Base-by-base conservation (phyloP, 768 basidiomycete genomes). In the Kwoniella bestiolae region DNA sequence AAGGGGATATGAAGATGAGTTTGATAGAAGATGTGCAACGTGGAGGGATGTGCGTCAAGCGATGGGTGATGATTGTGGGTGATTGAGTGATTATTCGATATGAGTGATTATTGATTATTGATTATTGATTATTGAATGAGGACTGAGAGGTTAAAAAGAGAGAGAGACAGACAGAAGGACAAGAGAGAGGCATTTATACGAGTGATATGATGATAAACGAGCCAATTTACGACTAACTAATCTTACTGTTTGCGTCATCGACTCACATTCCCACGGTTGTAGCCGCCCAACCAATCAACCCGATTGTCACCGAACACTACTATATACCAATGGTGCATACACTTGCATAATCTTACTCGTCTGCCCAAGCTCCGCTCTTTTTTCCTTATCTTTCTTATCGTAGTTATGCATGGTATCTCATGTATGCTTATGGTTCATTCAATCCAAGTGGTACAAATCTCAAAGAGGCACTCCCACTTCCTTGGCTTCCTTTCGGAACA, bases 401-500 rank as follows among this genome's bases (percentile, higher is more conserved):
- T n/a, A n/a, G n/a, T n/a, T n/a, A n/a, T n/a, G n/a, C 38, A 41
- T 16, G 38, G 18, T 41, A 41, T 41, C 12, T 41, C 18, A 41
- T 18, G 5, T 14, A 16, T 41, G 7, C 18, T 41, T 41, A 9
- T 18, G 18, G 26, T 31, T 5, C 29, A 52, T 47, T 14, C 25
- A 47, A 47, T 47, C 3, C n/a, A 25, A 28, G 28, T 28, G 14
- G 45, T 56, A 49, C 1, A 65, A n/a, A 2, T 35, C 45, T 55
- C 52, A 55, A 7, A 23, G 6, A 7, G 26, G 52, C 41, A 79
- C 76, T 0, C 81, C 81, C 12, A 84, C 65, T 62, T 73, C 70
- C 49, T 60, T 65, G 14, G 83, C 73, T 68, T 83, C 83, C 25
- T 75, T 56, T 47, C 83, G 71, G 75, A 85, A 85, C 81, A 82